Evolutionary conservation across 257 asterid species (phyloP), one percentile per base, ranked within the genome.

Genomic region (Jaltomata sinuosa): DNA sequence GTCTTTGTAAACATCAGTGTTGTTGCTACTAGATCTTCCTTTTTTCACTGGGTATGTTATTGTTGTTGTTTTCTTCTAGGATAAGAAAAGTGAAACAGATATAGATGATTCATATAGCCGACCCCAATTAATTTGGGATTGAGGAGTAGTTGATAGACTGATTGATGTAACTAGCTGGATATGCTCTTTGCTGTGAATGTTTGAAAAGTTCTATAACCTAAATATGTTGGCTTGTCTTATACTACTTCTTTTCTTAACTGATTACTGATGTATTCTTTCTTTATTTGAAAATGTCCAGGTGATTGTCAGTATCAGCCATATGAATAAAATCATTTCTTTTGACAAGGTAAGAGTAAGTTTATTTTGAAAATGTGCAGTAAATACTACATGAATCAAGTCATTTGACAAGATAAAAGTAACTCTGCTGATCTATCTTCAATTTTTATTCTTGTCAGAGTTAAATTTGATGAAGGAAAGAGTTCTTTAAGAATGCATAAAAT

Each of bases 251-350:
- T 5, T 71, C 78, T 11, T 71, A n/a, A 38, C 81, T 27, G 42
- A 76, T 47, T 47, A 27, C 61, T 76, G 81, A 76, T 76, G 22
- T 76, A 76, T 27, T 76, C 65, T 80, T 74, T 86, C 71, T 34
- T 68, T 45, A 62, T 85, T 71, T 65, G 49, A 71, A 84, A 79
- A 76, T 84, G n/a, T 42, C 34, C 94, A 96, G 99, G 98, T 96
- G 83, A 94, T 96, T 86, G 87, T 96, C 91, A 96, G 88, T 83
- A 62, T 92, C 78, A 90, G 97, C 85, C 88, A 91, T 89, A 96
- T 96, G 99, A 93, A 91, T 88, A 91, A 88, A 82, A 88, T 94
- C 90, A 78, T 94, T 82, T 93, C 97, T 52, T 93, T 94, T 88
- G 98, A 96, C 90, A 88, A 94, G 99, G 99, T 96, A 89, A 89